Conservation (phyloP, 768 basidiomycete genomes). For the Crassisporium funariophilum region DNA sequence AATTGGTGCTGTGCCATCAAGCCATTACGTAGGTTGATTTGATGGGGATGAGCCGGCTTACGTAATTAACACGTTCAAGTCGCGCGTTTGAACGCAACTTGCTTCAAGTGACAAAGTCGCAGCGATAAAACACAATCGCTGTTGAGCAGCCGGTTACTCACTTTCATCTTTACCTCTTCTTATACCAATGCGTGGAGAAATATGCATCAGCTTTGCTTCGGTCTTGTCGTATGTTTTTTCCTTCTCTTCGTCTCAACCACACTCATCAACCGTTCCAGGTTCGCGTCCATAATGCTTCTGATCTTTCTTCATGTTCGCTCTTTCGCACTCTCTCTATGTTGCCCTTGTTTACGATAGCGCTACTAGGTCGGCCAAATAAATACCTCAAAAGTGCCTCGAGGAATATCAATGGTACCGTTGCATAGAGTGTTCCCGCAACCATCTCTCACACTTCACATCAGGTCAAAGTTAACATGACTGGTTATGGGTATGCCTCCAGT, state of each 20-base stretch:
- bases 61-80: constrained; percentile 38
- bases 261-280: constrained; percentile 30
- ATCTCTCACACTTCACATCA: constrained; percentile 2
- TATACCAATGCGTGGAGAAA: constrained; percentile 66
- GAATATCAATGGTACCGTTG: constrained; percentile 79
- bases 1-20: too few relatives aligned
- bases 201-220: constrained; percentile 73
- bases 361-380: constrained; percentile 81
- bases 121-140: too few relatives aligned
- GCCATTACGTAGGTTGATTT: constrained; percentile 15
- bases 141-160: constrained; percentile 19
- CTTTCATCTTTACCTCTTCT: constrained; percentile 19
- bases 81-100: too few relatives aligned
- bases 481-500: constrained; percentile 59
- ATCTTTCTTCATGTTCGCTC: constrained; percentile 74
- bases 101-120: constrained; percentile 9
- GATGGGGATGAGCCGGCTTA: too few relatives aligned
- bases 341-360: constrained; percentile 20
- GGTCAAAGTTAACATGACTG: constrained; percentile 71
- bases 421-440: constrained; percentile 17
- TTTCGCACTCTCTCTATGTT: constrained; percentile 8
- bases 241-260: constrained; percentile 12
- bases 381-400: constrained; percentile 69
- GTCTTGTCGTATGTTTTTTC: constrained; percentile 63
- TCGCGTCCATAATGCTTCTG: constrained; percentile 60